Evolutionary conservation across 768 basidiomycete genomes (phyloP), one percentile per base, ranked within the genome.

Genomic region (Hortiboletus flavorubellus): DNA sequence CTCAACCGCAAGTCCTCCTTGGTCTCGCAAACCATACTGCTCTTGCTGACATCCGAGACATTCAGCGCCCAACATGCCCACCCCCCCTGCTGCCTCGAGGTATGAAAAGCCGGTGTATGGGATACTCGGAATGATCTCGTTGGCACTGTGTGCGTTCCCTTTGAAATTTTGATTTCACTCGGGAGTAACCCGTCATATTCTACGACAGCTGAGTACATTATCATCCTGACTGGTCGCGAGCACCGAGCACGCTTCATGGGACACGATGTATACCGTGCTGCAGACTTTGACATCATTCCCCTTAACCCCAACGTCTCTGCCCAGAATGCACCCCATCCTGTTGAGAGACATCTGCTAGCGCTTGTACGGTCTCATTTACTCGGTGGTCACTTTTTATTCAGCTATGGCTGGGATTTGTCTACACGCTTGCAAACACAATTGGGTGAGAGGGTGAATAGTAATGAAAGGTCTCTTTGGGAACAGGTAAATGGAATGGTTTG

Each of bases 271-370:
- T 98, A 91, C 74, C 84, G 85, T 46, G 93, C 93, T 12, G 87
- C 89, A 21, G 90, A 93, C 66, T 98, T 92, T 70, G 88, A 93
- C 54, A 85, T 98, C 49, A 85, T 97, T 43, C 94, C 97, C 5
- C 75, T 98, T 45, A 84, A 88, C 55, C 83, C 86, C 21, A 79
- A 84, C 52, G 75, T 91, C 42, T 82, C 87, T 29, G 78, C 82
- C 5, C 77, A 82, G 45, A 80, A 80, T 62, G 83, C 87, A 46
- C 85, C 89, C 7, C 88, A 93, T 69, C 87, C 89, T 3, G 87
- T 93, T 23, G 97, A 99, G 75, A 81, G 85, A 12, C 91, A 95
- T 68, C 77, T 98, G 5, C 75, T 98, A 39, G 86, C 85, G 4
- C 86, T 98, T 31, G 84, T 98, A 52, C 86, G 88, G 57, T 86